Evolutionary conservation across 2,329 filamentous ascomycete genomes (phyloP).

Genomic region (Ceratocystis ficicola): DNA sequence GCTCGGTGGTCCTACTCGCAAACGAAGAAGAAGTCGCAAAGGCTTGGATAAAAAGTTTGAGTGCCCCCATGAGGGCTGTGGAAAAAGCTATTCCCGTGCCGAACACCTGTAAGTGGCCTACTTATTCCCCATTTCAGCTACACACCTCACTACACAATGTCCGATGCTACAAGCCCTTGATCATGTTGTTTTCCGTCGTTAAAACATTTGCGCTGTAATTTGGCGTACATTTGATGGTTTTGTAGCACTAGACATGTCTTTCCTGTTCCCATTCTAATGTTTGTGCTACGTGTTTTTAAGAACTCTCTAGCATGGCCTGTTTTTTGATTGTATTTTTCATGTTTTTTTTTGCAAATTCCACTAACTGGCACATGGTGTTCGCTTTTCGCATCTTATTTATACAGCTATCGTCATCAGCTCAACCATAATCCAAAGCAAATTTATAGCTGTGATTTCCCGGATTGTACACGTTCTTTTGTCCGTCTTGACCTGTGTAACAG

Average conservation of each 20-base stretch:
- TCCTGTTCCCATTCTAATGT: neutral
- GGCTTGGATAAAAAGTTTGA: conserved; percentile 70
- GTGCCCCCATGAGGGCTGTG: conserved; percentile 76
- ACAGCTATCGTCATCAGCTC: conserved; percentile 73
- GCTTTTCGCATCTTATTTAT: neutral
- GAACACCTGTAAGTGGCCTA: conserved; percentile 65
- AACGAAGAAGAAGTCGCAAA: conserved; percentile 61
- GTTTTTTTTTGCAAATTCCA: neutral
- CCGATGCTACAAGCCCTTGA: neutral
- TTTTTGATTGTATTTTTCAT: no score
- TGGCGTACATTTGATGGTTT: neutral
- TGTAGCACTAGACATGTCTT: conserved; percentile 1
- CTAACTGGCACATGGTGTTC: neutral
- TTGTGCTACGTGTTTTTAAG: no score
- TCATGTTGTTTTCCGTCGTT: neutral
- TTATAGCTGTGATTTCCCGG: conserved; percentile 83
- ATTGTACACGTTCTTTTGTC: conserved; percentile 83
- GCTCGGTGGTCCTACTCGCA: conserved; percentile 42
- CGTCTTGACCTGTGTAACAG: conserved; percentile 83
- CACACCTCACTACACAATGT: conserved; percentile 21
- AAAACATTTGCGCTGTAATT: neutral
- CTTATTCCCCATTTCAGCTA: neutral
- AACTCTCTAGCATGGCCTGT: no score
- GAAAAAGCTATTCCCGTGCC: conserved; percentile 90
- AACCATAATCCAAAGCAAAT: conserved; percentile 96